Conservation (phyloP, 2,329 filamentous ascomycete species). For the Chaetomium sp. region DNA sequence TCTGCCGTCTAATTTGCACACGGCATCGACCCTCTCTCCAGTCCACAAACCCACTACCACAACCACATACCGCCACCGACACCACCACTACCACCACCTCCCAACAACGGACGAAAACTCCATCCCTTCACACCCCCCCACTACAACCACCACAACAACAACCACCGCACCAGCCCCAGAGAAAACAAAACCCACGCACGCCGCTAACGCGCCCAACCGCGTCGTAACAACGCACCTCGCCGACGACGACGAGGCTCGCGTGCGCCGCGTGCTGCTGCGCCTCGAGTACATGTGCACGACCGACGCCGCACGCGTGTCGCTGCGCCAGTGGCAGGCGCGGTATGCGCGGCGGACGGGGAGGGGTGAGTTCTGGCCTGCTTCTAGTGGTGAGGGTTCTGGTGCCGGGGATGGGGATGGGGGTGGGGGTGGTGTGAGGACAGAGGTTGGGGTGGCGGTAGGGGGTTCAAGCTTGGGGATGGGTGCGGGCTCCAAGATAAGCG, state of each 20-base stretch:
- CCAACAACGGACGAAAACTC: slow-evolving; percentile 2
- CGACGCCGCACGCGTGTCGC: slow-evolving; percentile 50
- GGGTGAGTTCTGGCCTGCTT: slow-evolving; percentile 48
- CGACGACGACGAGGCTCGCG: slow-evolving; percentile 47
- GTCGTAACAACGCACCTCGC: neutral
- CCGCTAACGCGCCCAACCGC: neutral
- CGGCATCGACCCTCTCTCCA: neutral
- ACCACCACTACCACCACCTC: neutral
- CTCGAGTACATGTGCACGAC: slow-evolving; percentile 53
- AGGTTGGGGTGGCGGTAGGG: too few species aligned
- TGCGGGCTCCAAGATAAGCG: too few species aligned
- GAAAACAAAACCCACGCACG: neutral
- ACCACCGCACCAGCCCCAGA: neutral
- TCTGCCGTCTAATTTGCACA: neutral
- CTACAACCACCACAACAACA: neutral
- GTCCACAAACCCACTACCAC: neutral
- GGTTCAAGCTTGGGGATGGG: too few species aligned
- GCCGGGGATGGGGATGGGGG: too few species aligned
- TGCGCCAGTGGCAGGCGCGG: slow-evolving; percentile 52
- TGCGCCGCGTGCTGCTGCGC: slow-evolving; percentile 49
- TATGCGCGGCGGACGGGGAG: slow-evolving; percentile 49
- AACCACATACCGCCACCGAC: neutral
- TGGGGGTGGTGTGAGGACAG: too few species aligned
- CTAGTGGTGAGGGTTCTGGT: too few species aligned
- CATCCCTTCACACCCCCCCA: neutral